Conservation (phyloP, 257 asterid genomes). For the Anisodus acutangulus region DNA sequence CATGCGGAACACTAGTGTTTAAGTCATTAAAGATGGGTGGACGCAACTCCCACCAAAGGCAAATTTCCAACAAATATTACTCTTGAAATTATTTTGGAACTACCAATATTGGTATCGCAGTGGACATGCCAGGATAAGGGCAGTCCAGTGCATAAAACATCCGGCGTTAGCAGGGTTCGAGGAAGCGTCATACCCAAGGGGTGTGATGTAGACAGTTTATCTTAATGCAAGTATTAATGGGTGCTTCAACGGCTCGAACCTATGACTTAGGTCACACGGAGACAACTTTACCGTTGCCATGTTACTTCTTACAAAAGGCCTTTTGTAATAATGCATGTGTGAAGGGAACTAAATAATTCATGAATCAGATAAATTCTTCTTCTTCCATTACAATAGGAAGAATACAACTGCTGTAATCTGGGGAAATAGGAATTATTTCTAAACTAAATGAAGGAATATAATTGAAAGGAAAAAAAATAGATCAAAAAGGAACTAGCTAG, state of each 20-base stretch:
- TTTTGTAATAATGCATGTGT: not conserved
- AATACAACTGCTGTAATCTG: conserved; percentile 33
- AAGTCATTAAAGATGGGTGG: too few relatives aligned
- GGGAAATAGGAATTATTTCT: conserved; percentile 23
- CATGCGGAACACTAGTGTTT: too few relatives aligned
- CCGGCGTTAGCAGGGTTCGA: too few relatives aligned
- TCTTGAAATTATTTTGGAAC: not conserved
- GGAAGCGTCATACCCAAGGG: too few relatives aligned
- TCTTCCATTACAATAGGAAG: not conserved
- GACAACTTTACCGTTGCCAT: too few relatives aligned
- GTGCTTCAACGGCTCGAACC: too few relatives aligned
- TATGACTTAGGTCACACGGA: too few relatives aligned
- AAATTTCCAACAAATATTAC: too few relatives aligned
- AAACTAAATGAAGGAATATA: conserved; percentile 5
- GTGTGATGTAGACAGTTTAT: too few relatives aligned
- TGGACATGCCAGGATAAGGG: not conserved
- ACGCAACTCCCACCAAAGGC: too few relatives aligned
- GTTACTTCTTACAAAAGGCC: not conserved
- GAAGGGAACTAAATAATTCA: not conserved
- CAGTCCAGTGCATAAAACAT: too few relatives aligned
- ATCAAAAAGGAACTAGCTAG: not conserved
- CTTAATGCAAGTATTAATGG: too few relatives aligned
- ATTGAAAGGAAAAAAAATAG: conserved; percentile 26
- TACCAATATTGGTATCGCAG: not conserved
- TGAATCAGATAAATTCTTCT: conserved; percentile 25